A percentile compares a stretch with the other conserved stretches of the same genome.
Evolutionary conservation across 441 rosid species (phyloP).

Genomic region (Populus trichocarpa): DNA sequence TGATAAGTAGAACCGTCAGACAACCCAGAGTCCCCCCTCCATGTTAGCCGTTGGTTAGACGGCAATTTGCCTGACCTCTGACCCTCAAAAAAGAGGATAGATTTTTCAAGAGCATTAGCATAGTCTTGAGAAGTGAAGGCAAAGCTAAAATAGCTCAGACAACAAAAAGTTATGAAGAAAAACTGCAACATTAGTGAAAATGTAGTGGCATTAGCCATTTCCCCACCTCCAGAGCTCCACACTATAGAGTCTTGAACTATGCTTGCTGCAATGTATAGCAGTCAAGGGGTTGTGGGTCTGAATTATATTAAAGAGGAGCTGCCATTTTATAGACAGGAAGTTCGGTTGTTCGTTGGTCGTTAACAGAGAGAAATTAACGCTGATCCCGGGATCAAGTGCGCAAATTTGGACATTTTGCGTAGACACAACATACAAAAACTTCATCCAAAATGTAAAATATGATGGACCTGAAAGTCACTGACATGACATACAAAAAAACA

Average conservation of each 20-base stretch:
- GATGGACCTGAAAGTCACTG: constrained; percentile 5
- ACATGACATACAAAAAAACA: not conserved
- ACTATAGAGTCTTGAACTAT: not conserved
- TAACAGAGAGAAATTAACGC: constrained; percentile 17
- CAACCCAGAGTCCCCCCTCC: constrained; percentile 76
- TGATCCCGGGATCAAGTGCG: constrained; percentile 59
- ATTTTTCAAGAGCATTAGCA: constrained; percentile 69
- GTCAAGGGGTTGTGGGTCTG: constrained; percentile 3
- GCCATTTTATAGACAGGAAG: constrained; percentile 35
- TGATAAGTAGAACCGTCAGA: constrained; percentile 60
- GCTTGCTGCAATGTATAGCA: not conserved
- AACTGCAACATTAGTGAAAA: constrained; percentile 10
- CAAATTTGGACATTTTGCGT: constrained; percentile 28
- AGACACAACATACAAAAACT: constrained; percentile 16
- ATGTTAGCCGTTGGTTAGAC: constrained; percentile 50
- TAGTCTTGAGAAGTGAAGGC: constrained; percentile 68
- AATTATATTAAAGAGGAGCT: not conserved
- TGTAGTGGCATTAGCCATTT: constrained; percentile 27
- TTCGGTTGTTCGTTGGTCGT: constrained; percentile 37
- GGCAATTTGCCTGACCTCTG: constrained; percentile 87
- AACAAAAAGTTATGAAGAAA: constrained; percentile 23
- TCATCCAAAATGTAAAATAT: constrained; percentile 14
- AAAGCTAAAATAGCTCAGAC: constrained; percentile 22
- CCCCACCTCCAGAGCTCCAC: not conserved
- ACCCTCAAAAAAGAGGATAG: constrained; percentile 91